A percentile compares a stretch with the other conserved stretches of the same genome.
phyloP scores from a whole-genome alignment of 169 alveolate genomes.

The Plasmodium knowlesi region DNA sequence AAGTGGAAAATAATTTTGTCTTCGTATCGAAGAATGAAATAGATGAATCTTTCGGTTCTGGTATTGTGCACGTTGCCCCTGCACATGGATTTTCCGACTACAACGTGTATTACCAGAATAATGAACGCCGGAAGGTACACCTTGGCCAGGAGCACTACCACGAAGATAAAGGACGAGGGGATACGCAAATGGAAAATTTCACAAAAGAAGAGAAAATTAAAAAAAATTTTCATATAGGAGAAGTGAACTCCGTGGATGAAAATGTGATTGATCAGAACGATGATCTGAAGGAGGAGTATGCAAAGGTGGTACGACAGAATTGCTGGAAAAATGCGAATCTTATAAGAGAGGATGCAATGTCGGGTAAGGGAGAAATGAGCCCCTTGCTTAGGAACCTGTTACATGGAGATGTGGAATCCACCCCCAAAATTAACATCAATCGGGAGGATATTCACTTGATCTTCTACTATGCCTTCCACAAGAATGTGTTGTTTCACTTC shows the following conservation, averaged over 20 bases:
- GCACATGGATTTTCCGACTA: constrained; percentile 69
- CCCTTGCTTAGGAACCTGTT: background rate
- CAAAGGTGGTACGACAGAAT: background rate
- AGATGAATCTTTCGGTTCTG: constrained; percentile 55
- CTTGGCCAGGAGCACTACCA: background rate
- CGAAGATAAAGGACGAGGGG: background rate
- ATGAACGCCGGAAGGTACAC: constrained; percentile 14
- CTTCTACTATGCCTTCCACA: constrained; percentile 58
- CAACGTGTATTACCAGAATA: constrained; percentile 27
- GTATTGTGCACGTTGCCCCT: constrained; percentile 72
- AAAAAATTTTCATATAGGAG: background rate
- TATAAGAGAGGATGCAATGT: background rate
- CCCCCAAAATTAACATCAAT: constrained; percentile 35
- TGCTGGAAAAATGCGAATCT: background rate
- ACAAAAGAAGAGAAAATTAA: background rate
- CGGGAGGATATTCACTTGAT: constrained; percentile 24
- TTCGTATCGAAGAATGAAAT: constrained; percentile 27
- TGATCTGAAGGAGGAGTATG: constrained; percentile 54
- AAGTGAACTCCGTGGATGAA: background rate
- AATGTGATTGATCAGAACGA: constrained; percentile 69
- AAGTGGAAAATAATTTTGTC: constrained; percentile 31
- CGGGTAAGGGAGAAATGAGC: background rate
- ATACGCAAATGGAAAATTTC: too few relatives aligned
- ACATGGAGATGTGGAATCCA: background rate
- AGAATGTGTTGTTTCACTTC: constrained; percentile 45